Base-by-base conservation (phyloP, 2,329 filamentous ascomycete species). In the Aspergillus nomiae region DNA sequence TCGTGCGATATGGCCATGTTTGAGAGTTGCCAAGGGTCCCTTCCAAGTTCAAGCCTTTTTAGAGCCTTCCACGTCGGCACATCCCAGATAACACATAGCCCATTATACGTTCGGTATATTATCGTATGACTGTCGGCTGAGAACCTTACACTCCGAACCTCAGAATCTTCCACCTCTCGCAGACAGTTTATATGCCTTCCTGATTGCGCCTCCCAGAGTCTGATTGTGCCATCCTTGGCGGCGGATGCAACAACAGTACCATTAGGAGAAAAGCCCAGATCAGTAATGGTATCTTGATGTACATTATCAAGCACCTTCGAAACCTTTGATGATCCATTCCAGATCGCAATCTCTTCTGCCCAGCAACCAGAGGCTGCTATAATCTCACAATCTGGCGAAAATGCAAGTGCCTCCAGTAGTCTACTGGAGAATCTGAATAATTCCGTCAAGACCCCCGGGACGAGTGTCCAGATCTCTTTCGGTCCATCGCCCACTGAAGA, bases 11-110 rank as follows among this genome's bases (percentile, higher is more conserved):
- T 12, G 24, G 21, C 2, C 10, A 46, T 5, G n/a, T 6, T 5
- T 1, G 0, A 0, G 0, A 24, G 43, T 3, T 19, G 8, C 36
- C 0, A 41, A 41, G 7, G 0, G 2, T 19, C 36, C 36, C 3
- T 41, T 41, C 16, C 16, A 0, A 41, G 36, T 19, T 41, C 36
- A 0, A 38, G 36, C 0, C 1, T 9, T 38, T 38, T 38, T 0
- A 38, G 0, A 3, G 19, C 14, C 1, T 38, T 38, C 16, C 36
- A 1, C n/a, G 36, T n/a, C 0, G 16, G 16, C 0, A 41, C 1
- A 41, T 41, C 16, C 36, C 16, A 41, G 16, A n/a, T 9, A 4
- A 41, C 16, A 10, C 36, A 41, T 41, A 19, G 16, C 2, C 0
- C 16, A 19, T 41, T 4, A 19, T 9, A 4, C 7, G 36, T 41